Conservation (phyloP, 2,329 filamentous ascomycete genomes). For the Hortaea sp. region DNA sequence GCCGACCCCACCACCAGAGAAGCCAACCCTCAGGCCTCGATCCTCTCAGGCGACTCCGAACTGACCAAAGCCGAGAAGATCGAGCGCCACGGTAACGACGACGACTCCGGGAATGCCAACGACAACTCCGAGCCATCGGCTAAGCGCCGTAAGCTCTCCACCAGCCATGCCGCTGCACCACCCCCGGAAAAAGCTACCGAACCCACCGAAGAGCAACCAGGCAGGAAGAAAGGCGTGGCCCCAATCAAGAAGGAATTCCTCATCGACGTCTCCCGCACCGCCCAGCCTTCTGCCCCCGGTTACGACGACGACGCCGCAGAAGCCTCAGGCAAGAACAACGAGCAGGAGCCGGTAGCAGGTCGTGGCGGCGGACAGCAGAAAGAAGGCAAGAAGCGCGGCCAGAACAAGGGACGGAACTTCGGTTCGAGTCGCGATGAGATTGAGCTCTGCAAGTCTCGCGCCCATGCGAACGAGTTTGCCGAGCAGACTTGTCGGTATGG, state of each 20-base stretch:
- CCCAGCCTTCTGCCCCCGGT: slow-evolving; percentile 4
- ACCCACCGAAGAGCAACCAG: slow-evolving; percentile 11
- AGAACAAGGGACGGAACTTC: slow-evolving; percentile 76
- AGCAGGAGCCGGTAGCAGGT: slow-evolving; percentile 9
- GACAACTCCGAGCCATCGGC: slow-evolving; percentile 25
- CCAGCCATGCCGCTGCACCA: slow-evolving; percentile 4
- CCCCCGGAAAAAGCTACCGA: slow-evolving; percentile 17
- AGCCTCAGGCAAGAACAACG: slow-evolving; percentile 36
- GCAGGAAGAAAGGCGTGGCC: slow-evolving; percentile 47
- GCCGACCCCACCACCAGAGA: slow-evolving; percentile 8
- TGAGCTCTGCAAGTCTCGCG: slow-evolving; percentile 66
- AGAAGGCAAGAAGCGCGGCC: slow-evolving; percentile 53
- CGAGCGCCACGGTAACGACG: slow-evolving; percentile 22
- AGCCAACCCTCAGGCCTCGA: slow-evolving; percentile 25
- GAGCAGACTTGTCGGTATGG: slow-evolving; percentile 66
- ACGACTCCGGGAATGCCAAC: slow-evolving; percentile 7
- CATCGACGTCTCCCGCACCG: slow-evolving; percentile 12
- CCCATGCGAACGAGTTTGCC: slow-evolving; percentile 68
- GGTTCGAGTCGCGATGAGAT: slow-evolving; percentile 69
- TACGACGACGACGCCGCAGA: slow-evolving; percentile 35
- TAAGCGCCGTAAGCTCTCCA: slow-evolving; percentile 30
- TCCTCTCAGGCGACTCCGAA: slow-evolving; percentile 27
- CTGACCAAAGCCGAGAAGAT: slow-evolving; percentile 32
- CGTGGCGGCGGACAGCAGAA: slow-evolving; percentile 18
- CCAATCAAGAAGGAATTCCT: slow-evolving; percentile 64